Evolutionary conservation across 192 early-diverging fungal species (phyloP).

Genomic region (Thamnidium elegans): DNA sequence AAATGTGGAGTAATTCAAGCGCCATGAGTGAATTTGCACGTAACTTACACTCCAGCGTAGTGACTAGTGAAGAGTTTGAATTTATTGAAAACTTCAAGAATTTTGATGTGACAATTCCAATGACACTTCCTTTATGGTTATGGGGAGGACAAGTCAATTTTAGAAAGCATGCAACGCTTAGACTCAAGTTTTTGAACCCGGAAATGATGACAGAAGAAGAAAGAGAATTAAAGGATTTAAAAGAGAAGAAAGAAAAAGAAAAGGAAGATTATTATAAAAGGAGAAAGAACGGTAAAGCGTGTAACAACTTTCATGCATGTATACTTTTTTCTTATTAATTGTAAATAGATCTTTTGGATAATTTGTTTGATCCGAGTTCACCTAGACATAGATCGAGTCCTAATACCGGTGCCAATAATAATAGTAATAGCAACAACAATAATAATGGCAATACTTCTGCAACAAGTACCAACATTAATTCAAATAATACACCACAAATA

Average conservation of each 20-base stretch:
- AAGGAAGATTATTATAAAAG: constrained; percentile 34
- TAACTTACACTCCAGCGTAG: constrained; percentile 52
- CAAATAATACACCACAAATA: not conserved
- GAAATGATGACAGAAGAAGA: constrained; percentile 34
- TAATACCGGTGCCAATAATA: not conserved
- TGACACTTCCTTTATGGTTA: constrained; percentile 61
- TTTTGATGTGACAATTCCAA: constrained; percentile 60
- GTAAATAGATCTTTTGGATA: constrained; percentile 31
- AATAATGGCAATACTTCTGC: not conserved
- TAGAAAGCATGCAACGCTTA: constrained; percentile 65
- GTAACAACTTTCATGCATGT: not conserved
- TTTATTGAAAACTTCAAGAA: constrained; percentile 74
- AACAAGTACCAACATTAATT: not conserved
- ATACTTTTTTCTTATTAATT: constrained; percentile 10
- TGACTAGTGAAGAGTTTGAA: constrained; percentile 67
- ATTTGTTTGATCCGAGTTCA: constrained; percentile 31
- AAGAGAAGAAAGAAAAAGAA: constrained; percentile 27
- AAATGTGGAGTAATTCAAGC: constrained; percentile 80
- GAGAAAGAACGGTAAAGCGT: constrained; percentile 18
- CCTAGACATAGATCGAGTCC: constrained; percentile 14
- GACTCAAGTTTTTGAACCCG: constrained; percentile 55
- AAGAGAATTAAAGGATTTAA: constrained; percentile 26
- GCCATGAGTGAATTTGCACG: constrained; percentile 70
- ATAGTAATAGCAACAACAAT: not conserved
- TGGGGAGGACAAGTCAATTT: constrained; percentile 63